Base-by-base conservation (phyloP, 1,284 basidiomycete species). In the Naganishia liquefaciens region DNA sequence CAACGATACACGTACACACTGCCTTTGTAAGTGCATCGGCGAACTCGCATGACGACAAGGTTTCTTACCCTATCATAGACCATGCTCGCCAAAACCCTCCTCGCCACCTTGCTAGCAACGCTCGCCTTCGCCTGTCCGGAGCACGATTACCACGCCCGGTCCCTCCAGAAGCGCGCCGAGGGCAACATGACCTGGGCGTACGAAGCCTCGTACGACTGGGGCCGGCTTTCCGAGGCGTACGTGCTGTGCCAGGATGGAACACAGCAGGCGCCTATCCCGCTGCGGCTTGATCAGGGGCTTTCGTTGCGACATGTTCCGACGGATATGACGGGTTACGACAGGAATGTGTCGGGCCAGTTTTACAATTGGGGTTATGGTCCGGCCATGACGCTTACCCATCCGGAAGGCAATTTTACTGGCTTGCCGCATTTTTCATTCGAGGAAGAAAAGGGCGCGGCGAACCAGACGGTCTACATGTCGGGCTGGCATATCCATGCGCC, bases 401-500 rank as follows among this genome's bases (percentile, higher is more conserved):
- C 58, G 2, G 63, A 68, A 39, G 69, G 69, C 30, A 40, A 68
- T 39, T 70, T 55, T 39, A 67, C 69, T 19, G 49, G 37, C 30
- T 42, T 70, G 5, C 69, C 69, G 9, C 23, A 42, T 11, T 62
- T 70, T 37, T 64, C 68, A 30, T 70, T 68, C 47, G 65, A 68
- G 25, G 57, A 60, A 46, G 69, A 70, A 9, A 50, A 57, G n/a
- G 69, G 69, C 10, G 17, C 15, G 19, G n/a, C n/a, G 10, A 66
- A 67, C 61, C 63, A 68, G 63, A 67, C 67, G 13, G 69, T 70
- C 27, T 70, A 68, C 67, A 64, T 70, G 67, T 50, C 63, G 28
- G 68, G 68, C 19, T 70, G 65, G 66, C 68, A 69, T 51, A 66
- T 70, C 43, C 69, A 70, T 57, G 63, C 69, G 6, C 69, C 69